Evolutionary conservation across 371 early-diverging fungal genomes (phyloP).

Genomic region (Mucor mucedo): DNA sequence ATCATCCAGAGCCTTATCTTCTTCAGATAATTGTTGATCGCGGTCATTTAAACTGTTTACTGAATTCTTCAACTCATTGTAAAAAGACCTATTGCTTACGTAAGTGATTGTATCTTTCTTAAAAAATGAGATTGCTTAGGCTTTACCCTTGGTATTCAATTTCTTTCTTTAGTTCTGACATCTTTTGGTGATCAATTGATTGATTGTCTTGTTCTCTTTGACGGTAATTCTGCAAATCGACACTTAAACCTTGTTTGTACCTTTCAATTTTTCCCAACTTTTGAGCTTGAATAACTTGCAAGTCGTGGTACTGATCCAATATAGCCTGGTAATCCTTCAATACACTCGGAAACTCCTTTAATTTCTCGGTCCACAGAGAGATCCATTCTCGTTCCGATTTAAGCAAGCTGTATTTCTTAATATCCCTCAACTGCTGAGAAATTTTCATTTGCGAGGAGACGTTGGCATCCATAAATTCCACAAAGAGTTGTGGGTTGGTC

Average conservation of each 20-base stretch:
- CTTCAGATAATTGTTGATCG: not conserved
- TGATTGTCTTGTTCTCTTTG: slow-evolving; percentile 2
- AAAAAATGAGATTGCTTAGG: no score
- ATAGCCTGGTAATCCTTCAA: not conserved
- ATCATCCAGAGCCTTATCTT: not conserved
- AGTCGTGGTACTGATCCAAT: not conserved
- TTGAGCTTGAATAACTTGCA: not conserved
- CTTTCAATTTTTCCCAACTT: not conserved
- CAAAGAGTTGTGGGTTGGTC: slow-evolving; percentile 14
- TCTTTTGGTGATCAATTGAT: not conserved
- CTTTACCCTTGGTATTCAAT: slow-evolving; percentile 5
- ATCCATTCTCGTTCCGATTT: slow-evolving; percentile 5
- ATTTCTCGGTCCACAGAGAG: not conserved
- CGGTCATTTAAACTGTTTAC: not conserved
- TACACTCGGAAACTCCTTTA: not conserved
- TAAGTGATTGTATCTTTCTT: no score
- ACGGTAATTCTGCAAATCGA: not conserved
- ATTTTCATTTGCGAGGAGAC: not conserved
- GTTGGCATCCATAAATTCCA: slow-evolving; percentile 8
- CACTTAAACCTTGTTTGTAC: not conserved
- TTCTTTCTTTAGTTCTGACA: not conserved
- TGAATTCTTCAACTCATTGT: not conserved
- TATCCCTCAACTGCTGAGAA: not conserved
- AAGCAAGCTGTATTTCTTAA: slow-evolving; percentile 8
- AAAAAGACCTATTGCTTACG: not conserved